A percentile compares a stretch with the other conserved stretches of the same genome.
These are phyloP conservation scores for Annona cherimola DNA, from an alignment of 164 flowering plant genomes.

Conservation along the genomic window DNA sequence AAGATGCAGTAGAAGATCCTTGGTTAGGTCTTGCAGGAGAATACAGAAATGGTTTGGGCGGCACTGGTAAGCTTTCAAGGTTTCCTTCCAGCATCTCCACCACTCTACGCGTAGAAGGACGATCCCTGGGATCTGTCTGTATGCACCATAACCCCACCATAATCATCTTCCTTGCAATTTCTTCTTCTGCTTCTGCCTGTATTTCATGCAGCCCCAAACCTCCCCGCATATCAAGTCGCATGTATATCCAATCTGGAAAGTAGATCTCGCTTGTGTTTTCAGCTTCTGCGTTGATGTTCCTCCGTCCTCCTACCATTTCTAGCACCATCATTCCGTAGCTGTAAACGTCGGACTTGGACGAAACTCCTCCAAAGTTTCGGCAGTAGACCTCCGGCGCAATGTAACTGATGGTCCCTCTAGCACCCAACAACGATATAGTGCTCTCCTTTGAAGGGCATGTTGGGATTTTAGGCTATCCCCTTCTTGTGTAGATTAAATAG, in stretches of 20 bases:
- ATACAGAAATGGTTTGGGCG: no score
- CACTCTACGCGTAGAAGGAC: slow-evolving; percentile 4
- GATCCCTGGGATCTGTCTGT: slow-evolving; percentile 1
- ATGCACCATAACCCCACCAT: slow-evolving; percentile 9
- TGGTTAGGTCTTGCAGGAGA: no score
- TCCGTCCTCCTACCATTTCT: slow-evolving; percentile 5
- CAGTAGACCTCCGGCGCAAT: slow-evolving; percentile 10
- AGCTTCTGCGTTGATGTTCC: not conserved
- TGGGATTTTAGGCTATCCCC: no score
- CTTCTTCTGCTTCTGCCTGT: not conserved
- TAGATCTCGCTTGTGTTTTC: slow-evolving; percentile 7
- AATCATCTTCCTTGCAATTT: slow-evolving; percentile 5
- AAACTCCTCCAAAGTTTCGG: not conserved
- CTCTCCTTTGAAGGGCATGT: no score
- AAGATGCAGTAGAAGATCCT: no score
- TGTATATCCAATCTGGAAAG: slow-evolving; percentile 8
- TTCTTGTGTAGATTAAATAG: no score
- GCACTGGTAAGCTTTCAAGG: not conserved
- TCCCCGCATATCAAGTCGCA: not conserved
- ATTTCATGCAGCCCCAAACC: not conserved
- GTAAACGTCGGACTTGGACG: slow-evolving; percentile 8
- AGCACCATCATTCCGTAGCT: slow-evolving; percentile 9
- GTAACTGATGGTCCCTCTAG: slow-evolving; percentile 7
- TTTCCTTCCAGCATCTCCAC: slow-evolving; percentile 9
- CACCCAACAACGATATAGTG: no score